Conservation (phyloP, 2,329 filamentous ascomycete species). For the Penicillium nordicum region DNA sequence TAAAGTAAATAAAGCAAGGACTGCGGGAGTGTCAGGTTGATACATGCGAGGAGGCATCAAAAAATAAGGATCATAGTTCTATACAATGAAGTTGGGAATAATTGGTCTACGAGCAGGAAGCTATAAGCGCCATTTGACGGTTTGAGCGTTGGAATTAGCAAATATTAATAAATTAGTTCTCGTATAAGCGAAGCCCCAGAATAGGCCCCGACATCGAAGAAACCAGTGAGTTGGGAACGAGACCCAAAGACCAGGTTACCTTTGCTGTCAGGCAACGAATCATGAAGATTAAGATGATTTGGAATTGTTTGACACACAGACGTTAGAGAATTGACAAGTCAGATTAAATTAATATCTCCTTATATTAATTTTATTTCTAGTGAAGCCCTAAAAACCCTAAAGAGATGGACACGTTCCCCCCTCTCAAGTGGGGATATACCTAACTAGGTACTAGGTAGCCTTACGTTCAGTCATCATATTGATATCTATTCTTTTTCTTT, state of each 20-base stretch:
- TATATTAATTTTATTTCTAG: constrained; percentile 3
- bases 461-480: background rate
- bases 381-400: constrained; percentile 13
- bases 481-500: background rate
- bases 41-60: constrained; percentile 25
- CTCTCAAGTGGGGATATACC: constrained; percentile 4
- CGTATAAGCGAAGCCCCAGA: background rate
- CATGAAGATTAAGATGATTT: constrained; percentile 13
- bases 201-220: constrained; percentile 9
- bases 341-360: constrained; percentile 3
- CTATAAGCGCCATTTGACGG: background rate
- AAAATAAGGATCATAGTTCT: background rate
- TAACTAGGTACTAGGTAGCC: background rate
- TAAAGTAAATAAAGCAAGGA: constrained; percentile 35
- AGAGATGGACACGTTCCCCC: constrained; percentile 17
- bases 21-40: constrained; percentile 12
- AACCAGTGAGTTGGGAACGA: constrained; percentile 17
- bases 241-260: constrained; percentile 24
- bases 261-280: constrained; percentile 26
- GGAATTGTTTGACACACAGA: constrained; percentile 22
- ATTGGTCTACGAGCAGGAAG: background rate
- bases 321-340: constrained; percentile 20
- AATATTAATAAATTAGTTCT: background rate
- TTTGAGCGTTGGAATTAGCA: background rate
- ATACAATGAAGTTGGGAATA: background rate